These are phyloP conservation scores for Cordyceps pruinosa DNA, from an alignment of 2,329 filamentous ascomycete species.

Conservation along the genomic window DNA sequence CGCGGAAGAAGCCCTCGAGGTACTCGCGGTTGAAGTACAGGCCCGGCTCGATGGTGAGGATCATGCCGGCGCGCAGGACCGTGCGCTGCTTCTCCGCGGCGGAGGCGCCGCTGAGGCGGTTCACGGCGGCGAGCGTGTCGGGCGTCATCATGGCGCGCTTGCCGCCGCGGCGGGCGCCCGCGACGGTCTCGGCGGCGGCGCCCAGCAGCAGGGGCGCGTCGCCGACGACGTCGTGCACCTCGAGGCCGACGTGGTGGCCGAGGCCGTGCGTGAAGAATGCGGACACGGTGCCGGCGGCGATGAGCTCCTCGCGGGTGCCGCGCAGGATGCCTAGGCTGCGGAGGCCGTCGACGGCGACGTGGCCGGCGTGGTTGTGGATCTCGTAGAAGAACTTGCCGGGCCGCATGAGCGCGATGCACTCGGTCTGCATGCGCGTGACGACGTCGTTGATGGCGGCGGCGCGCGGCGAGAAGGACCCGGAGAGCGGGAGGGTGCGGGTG, in stretches of 20 bases:
- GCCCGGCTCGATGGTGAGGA: constrained; percentile 76
- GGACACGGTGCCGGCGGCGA: constrained; percentile 44
- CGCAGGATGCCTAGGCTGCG: constrained; percentile 64
- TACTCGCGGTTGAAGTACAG: constrained; percentile 72
- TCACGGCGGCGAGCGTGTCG: constrained; percentile 26
- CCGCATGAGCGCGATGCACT: constrained; percentile 61
- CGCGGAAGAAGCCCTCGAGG: constrained; percentile 61
- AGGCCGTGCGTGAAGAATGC: constrained; percentile 63
- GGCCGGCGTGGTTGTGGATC: constrained; percentile 65
- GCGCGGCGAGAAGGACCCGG: constrained; percentile 60
- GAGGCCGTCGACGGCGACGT: constrained; percentile 65
- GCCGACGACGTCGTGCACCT: constrained; percentile 54
- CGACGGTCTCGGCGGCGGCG: constrained; percentile 17
- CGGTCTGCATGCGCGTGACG: constrained; percentile 73
- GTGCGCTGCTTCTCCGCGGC: constrained; percentile 29
- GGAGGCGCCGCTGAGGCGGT: constrained; percentile 16
- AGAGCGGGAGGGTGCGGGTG: constrained; percentile 78
- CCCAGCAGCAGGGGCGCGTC: constrained; percentile 27
- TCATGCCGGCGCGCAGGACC: constrained; percentile 52
- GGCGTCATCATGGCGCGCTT: constrained; percentile 38
- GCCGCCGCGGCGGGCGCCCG: constrained; percentile 24
- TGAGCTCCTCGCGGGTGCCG: constrained; percentile 52
- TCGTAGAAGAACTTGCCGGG: constrained; percentile 65
- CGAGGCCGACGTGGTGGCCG: constrained; percentile 59
- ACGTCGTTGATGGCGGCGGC: constrained; percentile 67